A percentile compares a stretch with the other conserved stretches of the same genome.
These are phyloP conservation scores for Curvularia sp. DNA, from an alignment of 2,329 filamentous ascomycete species.

Conservation along the genomic window DNA sequence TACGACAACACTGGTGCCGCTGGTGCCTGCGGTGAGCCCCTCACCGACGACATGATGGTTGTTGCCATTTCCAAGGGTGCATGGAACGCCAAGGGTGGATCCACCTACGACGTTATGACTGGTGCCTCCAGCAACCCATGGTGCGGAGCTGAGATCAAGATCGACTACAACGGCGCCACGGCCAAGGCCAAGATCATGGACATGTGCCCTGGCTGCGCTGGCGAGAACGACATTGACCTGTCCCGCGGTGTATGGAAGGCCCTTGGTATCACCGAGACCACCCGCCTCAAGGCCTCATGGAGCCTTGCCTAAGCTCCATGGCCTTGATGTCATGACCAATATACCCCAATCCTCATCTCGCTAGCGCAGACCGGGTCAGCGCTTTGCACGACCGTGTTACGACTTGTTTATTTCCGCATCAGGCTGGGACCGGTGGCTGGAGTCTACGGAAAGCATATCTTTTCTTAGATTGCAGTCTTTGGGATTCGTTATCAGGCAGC, in stretches of 20 bases:
- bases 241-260: slow-evolving; percentile 41
- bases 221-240: slow-evolving; percentile 39
- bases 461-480: too few species aligned
- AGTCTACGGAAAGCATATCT: slow-evolving; percentile 34
- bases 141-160: slow-evolving; percentile 46
- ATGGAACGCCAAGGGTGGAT: slow-evolving; percentile 32
- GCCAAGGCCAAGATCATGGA: slow-evolving; percentile 43
- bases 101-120: slow-evolving; percentile 42
- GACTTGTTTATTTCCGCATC: slow-evolving; percentile 38
- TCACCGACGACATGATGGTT: slow-evolving; percentile 33
- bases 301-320: slow-evolving; percentile 35
- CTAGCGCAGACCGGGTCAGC: slow-evolving; percentile 52
- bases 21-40: slow-evolving; percentile 43
- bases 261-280: slow-evolving; percentile 33
- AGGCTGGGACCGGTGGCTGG: slow-evolving; percentile 31
- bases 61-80: slow-evolving; percentile 41
- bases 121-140: slow-evolving; percentile 44
- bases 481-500: too few species aligned
- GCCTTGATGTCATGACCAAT: slow-evolving; percentile 29
- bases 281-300: slow-evolving; percentile 38
- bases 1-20: slow-evolving; percentile 40
- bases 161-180: slow-evolving; percentile 42
- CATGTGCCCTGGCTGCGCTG: slow-evolving; percentile 45
- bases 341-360: slow-evolving; percentile 42
- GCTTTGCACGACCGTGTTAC: slow-evolving; percentile 50